Evolutionary conservation across 106 monocot species (phyloP).

Genomic region (Dendrobium officinale): DNA sequence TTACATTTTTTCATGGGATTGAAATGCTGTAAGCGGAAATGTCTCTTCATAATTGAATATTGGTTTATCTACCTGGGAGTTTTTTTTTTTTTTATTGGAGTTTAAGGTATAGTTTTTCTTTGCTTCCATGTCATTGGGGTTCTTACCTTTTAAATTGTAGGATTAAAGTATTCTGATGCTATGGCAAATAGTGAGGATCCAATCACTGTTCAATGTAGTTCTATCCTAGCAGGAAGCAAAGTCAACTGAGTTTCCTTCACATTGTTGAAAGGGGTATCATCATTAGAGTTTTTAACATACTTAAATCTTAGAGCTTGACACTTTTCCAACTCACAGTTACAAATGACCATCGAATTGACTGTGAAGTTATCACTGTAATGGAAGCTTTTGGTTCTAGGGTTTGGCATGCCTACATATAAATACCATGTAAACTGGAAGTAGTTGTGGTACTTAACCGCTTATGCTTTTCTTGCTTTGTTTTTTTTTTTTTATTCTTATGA

Average conservation of each 20-base stretch:
- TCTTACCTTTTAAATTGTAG: background rate
- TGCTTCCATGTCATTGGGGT: background rate
- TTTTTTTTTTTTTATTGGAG: background rate
- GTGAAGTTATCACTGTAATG: background rate
- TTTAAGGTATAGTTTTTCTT: background rate
- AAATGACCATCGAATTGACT: background rate
- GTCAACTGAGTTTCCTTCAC: no score
- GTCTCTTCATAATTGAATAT: background rate
- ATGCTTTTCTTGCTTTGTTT: background rate
- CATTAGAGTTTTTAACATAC: no score
- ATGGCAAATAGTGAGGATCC: no score
- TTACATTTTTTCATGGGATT: background rate
- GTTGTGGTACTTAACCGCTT: background rate
- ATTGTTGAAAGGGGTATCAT: no score
- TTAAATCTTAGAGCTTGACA: background rate
- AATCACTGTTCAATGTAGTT: no score
- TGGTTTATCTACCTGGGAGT: background rate
- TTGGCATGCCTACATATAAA: background rate
- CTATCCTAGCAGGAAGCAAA: no score
- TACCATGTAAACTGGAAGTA: background rate
- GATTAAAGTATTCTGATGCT: no score
- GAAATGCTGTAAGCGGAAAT: background rate
- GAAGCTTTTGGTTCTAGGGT: background rate
- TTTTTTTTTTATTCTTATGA: background rate
- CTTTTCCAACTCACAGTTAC: background rate